These are phyloP conservation scores for Ascodesmis nigricans DNA, from an alignment of 495 filamentous ascomycete species.

Conservation along the genomic window DNA sequence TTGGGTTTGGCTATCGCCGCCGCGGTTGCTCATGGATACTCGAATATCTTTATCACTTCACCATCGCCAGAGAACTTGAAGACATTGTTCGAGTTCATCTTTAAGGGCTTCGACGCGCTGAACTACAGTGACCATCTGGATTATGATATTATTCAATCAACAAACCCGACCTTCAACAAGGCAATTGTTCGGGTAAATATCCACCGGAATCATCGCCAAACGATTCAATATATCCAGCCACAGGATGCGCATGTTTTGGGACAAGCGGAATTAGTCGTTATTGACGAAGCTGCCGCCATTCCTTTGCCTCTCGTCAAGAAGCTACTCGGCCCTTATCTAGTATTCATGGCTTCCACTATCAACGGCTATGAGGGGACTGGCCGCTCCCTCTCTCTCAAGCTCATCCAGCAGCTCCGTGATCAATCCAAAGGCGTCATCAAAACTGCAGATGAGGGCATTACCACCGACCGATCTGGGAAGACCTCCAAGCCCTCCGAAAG, in stretches of 20 bases:
- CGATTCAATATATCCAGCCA: conserved; percentile 93
- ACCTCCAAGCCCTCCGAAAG: conserved; percentile 39
- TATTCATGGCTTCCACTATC: conserved; percentile 99
- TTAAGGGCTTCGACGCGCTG: conserved; percentile 92
- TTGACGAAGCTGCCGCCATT: conserved; percentile 95
- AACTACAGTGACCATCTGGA: conserved; percentile 85
- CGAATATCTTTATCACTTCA: conserved; percentile 98
- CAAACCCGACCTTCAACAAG: conserved; percentile 97
- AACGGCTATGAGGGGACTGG: conserved; percentile 98
- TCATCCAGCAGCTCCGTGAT: conserved; percentile 93
- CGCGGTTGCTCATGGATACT: conserved; percentile 86
- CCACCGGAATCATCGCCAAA: conserved; percentile 86
- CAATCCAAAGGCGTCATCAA: conserved; percentile 48
- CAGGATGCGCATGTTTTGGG: conserved; percentile 88
- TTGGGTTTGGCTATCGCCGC: conserved; percentile 86
- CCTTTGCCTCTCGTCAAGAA: conserved; percentile 80
- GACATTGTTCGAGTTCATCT: conserved; percentile 93
- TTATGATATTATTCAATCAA: conserved; percentile 95
- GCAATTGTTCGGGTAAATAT: conserved; percentile 93
- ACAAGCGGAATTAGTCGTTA: conserved; percentile 87
- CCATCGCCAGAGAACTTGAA: conserved; percentile 97
- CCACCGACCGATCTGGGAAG: conserved; percentile 56
- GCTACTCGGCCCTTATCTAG: conserved; percentile 90
- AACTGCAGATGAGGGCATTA: conserved; percentile 33
- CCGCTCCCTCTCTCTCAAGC: conserved; percentile 77